Conservation (phyloP, 2,329 filamentous ascomycete species). For the Juglanconis sp. region DNA sequence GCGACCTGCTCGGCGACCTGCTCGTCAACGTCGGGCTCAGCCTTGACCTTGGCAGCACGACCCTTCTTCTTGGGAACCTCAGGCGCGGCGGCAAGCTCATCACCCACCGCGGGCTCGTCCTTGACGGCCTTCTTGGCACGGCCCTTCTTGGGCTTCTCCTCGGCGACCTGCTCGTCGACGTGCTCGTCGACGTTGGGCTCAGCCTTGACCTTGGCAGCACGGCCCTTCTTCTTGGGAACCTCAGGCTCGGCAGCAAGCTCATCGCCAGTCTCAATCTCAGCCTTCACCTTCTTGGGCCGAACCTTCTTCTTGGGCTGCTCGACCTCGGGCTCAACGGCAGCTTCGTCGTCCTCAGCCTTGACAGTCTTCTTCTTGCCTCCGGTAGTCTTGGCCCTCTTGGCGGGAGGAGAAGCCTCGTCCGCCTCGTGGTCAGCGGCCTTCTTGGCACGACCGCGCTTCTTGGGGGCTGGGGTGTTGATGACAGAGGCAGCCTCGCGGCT, state of each 20-base stretch:
- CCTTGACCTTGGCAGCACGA: conserved; percentile 25
- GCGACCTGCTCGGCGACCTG: conserved; percentile 33
- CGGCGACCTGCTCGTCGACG: conserved; percentile 34
- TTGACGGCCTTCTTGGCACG: too few species aligned
- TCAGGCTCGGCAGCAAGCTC: conserved; percentile 31
- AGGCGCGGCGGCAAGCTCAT: conserved; percentile 45
- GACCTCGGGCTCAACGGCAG: conserved; percentile 20
- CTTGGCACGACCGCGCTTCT: conserved; percentile 33
- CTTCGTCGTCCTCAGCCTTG: conserved; percentile 6
- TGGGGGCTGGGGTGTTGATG: conserved; percentile 29
- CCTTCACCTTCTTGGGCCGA: conserved; percentile 26
- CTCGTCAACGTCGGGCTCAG: conserved; percentile 15
- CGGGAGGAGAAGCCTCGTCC: conserved; percentile 28
- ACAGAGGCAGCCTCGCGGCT: conserved; percentile 21
- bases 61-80: conserved; percentile 40
- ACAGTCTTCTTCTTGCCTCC: neutral
- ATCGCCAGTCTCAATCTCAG: conserved; percentile 6
- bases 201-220: conserved; percentile 26
- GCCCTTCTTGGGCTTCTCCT: conserved; percentile 38
- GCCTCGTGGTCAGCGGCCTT: conserved; percentile 31
- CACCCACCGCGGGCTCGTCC: neutral
- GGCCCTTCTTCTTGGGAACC: conserved; percentile 35
- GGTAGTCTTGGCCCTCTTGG: conserved; percentile 27
- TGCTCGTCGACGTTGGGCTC: conserved; percentile 21
- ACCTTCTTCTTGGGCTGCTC: conserved; percentile 24